These are phyloP conservation scores for Quambalaria eucalypti DNA, from an alignment of 1,284 basidiomycete genomes.

Conservation along the genomic window DNA sequence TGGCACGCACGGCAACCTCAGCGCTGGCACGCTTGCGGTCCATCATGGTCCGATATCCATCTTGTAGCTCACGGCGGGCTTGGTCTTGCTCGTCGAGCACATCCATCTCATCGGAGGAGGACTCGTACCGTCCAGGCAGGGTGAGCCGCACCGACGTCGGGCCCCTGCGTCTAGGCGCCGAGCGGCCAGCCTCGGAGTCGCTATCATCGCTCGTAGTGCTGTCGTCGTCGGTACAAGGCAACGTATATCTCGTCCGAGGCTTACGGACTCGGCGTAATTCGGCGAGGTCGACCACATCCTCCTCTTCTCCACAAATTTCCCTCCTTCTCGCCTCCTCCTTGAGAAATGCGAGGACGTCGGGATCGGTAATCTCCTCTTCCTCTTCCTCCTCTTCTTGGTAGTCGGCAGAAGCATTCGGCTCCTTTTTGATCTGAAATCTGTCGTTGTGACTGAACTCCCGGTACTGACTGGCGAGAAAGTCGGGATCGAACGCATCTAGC, in stretches of 20 bases:
- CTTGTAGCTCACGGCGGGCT: neutral
- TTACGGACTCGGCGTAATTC: constrained; percentile 10
- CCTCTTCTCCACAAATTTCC: constrained; percentile 11
- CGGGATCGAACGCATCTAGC: constrained; percentile 1
- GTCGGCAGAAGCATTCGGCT: no score
- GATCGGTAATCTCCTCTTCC: constrained; percentile 14
- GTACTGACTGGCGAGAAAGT: constrained; percentile 4
- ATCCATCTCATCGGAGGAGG: neutral
- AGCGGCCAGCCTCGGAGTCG: neutral
- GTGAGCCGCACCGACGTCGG: neutral
- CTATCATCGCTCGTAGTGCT: neutral
- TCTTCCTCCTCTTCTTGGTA: neutral
- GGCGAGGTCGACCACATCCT: constrained; percentile 17
- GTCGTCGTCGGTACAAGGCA: neutral
- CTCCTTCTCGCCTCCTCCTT: constrained; percentile 14
- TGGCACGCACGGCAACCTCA: neutral
- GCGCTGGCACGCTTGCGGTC: no score
- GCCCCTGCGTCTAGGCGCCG: neutral
- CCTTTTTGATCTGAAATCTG: no score
- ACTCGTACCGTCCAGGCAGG: neutral
- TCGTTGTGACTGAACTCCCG: neutral
- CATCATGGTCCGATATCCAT: neutral
- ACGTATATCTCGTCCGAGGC: neutral
- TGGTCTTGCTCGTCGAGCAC: neutral
- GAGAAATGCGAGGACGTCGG: constrained; percentile 27